Conservation (phyloP, 345 rosid species). For the Euphorbia lathyris region DNA sequence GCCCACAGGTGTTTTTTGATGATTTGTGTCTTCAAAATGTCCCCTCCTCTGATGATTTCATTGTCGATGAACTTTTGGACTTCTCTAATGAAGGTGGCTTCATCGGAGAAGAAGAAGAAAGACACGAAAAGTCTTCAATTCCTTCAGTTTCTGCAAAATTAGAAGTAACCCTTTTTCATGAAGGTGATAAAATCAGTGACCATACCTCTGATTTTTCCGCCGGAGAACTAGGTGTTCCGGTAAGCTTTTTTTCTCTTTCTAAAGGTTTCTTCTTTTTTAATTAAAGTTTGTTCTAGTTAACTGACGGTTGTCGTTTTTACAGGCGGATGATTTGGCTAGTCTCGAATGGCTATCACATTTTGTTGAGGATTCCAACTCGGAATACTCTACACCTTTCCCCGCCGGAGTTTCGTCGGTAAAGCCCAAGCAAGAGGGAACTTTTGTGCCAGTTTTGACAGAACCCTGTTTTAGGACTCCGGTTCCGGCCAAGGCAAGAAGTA, state of each 20-base stretch:
- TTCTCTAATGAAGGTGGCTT: constrained; percentile 64
- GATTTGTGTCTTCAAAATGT: constrained; percentile 41
- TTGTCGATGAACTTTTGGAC: constrained; percentile 77
- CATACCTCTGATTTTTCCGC: constrained; percentile 29
- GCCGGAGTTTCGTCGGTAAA: constrained; percentile 29
- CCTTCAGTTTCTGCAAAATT: constrained; percentile 19
- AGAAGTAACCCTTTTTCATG: constrained; percentile 10
- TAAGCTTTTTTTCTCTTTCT: constrained; percentile 16
- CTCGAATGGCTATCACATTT: constrained; percentile 90
- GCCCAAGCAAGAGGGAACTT: constrained; percentile 23
- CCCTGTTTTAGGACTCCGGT: constrained; percentile 43
- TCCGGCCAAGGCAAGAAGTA: constrained; percentile 82
- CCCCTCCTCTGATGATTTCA: constrained; percentile 53
- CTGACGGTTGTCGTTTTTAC: constrained; percentile 20
- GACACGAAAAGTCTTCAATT: constrained; percentile 18
- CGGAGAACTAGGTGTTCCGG: constrained; percentile 66
- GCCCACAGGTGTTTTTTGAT: constrained; percentile 34
- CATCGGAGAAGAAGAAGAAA: constrained; percentile 26
- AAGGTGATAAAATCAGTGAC: constrained; percentile 12
- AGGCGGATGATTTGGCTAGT: constrained; percentile 69
- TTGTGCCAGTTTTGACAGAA: constrained; percentile 15
- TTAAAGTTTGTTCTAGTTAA: too few relatives aligned
- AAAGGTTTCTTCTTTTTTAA: neutral
- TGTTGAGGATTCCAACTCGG: constrained; percentile 78
- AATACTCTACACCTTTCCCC: constrained; percentile 45